Base-by-base conservation (phyloP, 345 rosid genomes). In the Syzygium jambos region DNA sequence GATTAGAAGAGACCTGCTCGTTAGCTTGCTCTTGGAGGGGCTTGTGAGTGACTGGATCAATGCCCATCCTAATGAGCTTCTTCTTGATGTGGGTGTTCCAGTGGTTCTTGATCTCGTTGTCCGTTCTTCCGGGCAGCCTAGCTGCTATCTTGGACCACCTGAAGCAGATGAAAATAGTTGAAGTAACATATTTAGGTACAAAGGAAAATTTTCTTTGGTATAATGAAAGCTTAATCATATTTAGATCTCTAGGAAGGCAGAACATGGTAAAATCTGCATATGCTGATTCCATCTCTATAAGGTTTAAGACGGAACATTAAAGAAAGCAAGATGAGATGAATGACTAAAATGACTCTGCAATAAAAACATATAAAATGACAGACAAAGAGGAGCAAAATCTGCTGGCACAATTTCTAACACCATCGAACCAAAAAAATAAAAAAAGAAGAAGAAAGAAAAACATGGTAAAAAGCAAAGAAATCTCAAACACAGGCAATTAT, bases 31-130 rank as follows among this genome's bases (percentile, higher is more conserved):
- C 86, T 87, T 90, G 84, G 38, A 96, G 90, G 43, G 96, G 97
- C 88, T 96, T 92, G 87, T 97, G 99, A 15, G 98, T 97, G 57
- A 91, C 91, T 19, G 99, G 99, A 87, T 97, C 98, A 84, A 97
- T 97, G 83, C 98, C 99, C 98, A 95, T 94, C 92, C 94, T 97
- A 7, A 97, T n/a, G 85, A 97, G 98, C 92, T 95, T 97, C 87
- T 97, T 96, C 96, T 97, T 97, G 89, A 97, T 97, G 85, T 97
- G 98, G 63, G 99, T 97, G 90, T 97, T 97, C 99, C 99, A 97
- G 85, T 97, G 98, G 38, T 97, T 97, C 90, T 97, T 97, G 68
- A 96, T 97, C 89, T 97, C 99, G 80, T 97, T 97, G 89, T 97
- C 99, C 3, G 99, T 97, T 90, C 99, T 91, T 84, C 99, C 99